Evolutionary conservation across 192 early-diverging fungal species (phyloP), one percentile per base, ranked within the genome.

Genomic region (Obelidium mucronatum): DNA sequence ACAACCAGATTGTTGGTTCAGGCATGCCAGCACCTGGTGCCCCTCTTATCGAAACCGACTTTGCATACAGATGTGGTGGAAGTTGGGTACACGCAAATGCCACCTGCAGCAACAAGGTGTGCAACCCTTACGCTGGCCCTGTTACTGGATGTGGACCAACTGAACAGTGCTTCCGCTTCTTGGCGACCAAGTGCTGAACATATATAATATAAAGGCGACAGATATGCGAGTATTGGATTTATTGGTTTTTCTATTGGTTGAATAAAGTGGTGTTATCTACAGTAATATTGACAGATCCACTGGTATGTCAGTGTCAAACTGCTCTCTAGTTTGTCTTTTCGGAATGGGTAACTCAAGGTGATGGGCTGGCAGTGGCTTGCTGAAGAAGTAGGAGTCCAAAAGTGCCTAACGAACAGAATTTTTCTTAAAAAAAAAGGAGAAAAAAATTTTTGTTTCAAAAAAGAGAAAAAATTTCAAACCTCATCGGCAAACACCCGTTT

Each of bases 261-360:
- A n/a, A n/a, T n/a, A n/a, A n/a, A n/a, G n/a, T n/a, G n/a, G n/a
- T n/a, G n/a, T n/a, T n/a, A n/a, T n/a, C n/a, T n/a, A n/a, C 44
- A 78, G 75, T 63, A 86, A 83, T 13, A 83, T 40, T 30, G 60
- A 63, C 24, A 81, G 52, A 67, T 87, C 82, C n/a, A 87, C 37
- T 28, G 80, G 76, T 44, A 37, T 51, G 42, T 85, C 80, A 0
- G 80, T 79, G 59, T 88, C 84, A 63, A 85, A 86, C 37, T 88
- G 79, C 59, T 88, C 85, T 33, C 72, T 76, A 2, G 66, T 34
- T 51, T 78, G 76, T 19, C 83, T 73, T 64, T 82, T 78, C 17
- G 87, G 87, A 24, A 88, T 81, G 13, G 87, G 87, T n/a, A 88
- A 80, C 75, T 88, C 87, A 11, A 86, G 76, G 48, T 88, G 87